phyloP scores from a whole-genome alignment of 208 protist species.

The Leptomonas pyrrhocoris region DNA sequence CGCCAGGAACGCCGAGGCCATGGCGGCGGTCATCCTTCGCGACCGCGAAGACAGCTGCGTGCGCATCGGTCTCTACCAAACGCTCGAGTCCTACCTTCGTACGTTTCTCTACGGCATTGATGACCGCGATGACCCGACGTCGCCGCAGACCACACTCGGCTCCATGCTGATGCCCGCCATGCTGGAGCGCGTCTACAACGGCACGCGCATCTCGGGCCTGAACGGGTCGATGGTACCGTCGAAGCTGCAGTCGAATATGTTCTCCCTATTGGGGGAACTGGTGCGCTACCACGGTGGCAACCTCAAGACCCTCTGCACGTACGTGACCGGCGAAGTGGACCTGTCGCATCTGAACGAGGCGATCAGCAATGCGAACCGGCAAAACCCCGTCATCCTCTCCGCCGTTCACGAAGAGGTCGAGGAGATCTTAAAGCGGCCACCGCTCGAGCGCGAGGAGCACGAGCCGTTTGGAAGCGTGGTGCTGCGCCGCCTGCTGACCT shows the following conservation, averaged over 20 bases:
- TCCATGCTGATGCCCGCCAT: constrained; percentile 52
- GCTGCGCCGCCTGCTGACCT: constrained; percentile 57
- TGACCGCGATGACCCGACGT: constrained; percentile 23
- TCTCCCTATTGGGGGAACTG: constrained; percentile 68
- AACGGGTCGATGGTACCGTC: constrained; percentile 55
- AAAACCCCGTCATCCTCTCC: constrained; percentile 30
- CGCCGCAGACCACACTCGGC: constrained; percentile 48
- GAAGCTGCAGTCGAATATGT: constrained; percentile 60
- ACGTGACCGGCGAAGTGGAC: constrained; percentile 43
- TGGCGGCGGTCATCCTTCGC: constrained; percentile 41
- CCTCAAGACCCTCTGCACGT: constrained; percentile 46
- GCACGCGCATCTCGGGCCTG: constrained; percentile 59
- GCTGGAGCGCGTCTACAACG: constrained; percentile 83
- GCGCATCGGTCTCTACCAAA: constrained; percentile 65
- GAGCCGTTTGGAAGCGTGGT: constrained; percentile 79
- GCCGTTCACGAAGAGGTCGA: constrained; percentile 42
- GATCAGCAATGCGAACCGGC: constrained; percentile 29
- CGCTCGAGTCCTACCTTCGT: constrained; percentile 73
- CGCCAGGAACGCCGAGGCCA: constrained; percentile 40
- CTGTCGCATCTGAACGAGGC: constrained; percentile 56
- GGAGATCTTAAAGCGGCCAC: constrained; percentile 46
- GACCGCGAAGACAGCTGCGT: constrained; percentile 68
- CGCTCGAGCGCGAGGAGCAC: constrained; percentile 66
- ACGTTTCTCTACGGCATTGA: constrained; percentile 49
- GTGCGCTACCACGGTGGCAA: constrained; percentile 72